Base-by-base conservation (phyloP, 2,329 filamentous ascomycete genomes). In the Fusarium udum region DNA sequence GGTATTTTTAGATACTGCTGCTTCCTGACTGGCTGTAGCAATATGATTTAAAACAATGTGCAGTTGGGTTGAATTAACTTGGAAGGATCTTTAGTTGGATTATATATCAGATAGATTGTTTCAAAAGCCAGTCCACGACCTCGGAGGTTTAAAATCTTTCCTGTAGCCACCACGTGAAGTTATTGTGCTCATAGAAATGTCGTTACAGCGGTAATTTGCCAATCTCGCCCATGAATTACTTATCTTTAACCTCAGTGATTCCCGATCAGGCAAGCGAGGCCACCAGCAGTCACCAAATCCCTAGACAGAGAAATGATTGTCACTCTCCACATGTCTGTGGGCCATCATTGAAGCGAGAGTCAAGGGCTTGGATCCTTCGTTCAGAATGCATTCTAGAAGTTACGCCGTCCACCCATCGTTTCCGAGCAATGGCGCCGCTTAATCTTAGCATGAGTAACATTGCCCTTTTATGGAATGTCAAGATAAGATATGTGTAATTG, bases 111-210 rank as follows among this genome's bases (percentile, higher is more conserved):
- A 15, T 6, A n/a, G 13, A 42, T 10, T n/a, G 14, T n/a, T 42
- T 10, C 0, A n/a, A n/a, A 9, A 22, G 22, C 22, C 13, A 40
- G 39, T 40, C 22, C 2, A 15, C 14, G 8, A n/a, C 13, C 22
- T 10, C 39, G 3, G 15, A 42, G 14, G 7, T 15, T 42, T n/a
- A 15, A 6, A 37, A 20, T 22, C 10, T 42, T 42, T 2, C 13
- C 6, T 3, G 6, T 10, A 15, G 8, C 39, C 22, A 11, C 5
- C 4, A 15, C 10, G n/a, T 10, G 14, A 15, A 8, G 6, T 22
- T 42, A 40, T n/a, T n/a, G 15, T n/a, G 14, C 8, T 15, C 6
- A 42, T n/a, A 1, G 14, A 4, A 42, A 42, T 6, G 26, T 15
- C 7, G n/a, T n/a, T 0, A 6, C 9, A n/a, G 14, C 8, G 20